phyloP scores from a whole-genome alignment of 495 filamentous ascomycete genomes.

The Neurospora sp. region DNA sequence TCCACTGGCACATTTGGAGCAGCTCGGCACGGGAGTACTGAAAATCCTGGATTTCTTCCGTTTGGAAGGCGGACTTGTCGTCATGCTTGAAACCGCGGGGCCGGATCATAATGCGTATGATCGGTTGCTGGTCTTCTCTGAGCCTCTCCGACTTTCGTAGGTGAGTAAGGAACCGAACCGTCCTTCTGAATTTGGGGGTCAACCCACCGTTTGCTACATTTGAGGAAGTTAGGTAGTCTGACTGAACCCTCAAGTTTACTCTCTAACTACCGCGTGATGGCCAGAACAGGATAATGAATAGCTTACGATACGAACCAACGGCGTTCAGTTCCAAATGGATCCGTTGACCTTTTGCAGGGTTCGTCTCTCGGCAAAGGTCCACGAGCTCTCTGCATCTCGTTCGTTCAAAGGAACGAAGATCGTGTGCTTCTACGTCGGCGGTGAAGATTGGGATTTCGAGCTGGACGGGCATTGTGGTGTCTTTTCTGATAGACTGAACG shows the following conservation, averaged over 20 bases:
- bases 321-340: conserved; percentile 31
- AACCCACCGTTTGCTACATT: neutral
- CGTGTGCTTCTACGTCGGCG: conserved; percentile 6
- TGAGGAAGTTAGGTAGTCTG: neutral
- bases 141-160: neutral
- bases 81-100: conserved; percentile 21
- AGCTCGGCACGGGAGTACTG: conserved; percentile 28
- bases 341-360: neutral
- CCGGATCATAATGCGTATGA: conserved; percentile 36
- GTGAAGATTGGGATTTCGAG: conserved; percentile 37
- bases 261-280: neutral
- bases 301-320: conserved; percentile 26
- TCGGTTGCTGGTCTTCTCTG: neutral
- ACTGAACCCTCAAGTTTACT: neutral
- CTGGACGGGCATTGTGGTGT: neutral
- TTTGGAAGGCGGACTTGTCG: neutral
- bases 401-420: conserved; percentile 19
- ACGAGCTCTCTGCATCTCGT: neutral
- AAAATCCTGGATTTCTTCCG: conserved; percentile 20
- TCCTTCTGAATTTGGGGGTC: neutral
- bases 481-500: neutral
- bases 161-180: neutral
- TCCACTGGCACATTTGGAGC: conserved; percentile 16
- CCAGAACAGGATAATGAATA: neutral
- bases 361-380: neutral